A percentile compares a stretch with the other conserved stretches of the same genome.
phyloP scores from a whole-genome alignment of 1,284 basidiomycete species.

The Ustilago vetiveriae region DNA sequence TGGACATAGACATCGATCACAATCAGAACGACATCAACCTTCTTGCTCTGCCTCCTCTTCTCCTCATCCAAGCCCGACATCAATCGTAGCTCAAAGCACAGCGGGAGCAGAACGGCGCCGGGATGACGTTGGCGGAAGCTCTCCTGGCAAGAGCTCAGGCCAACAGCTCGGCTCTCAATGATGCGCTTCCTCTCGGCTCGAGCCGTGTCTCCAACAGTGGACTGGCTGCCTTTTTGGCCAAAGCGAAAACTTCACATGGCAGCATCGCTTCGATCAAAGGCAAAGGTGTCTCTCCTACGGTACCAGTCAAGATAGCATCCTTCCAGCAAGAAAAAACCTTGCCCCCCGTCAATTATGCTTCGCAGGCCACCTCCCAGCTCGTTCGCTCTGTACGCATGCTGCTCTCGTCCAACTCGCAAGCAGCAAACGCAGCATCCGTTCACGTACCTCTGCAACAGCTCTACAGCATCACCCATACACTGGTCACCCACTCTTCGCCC shows the following conservation, averaged over 20 bases:
- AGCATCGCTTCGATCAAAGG: too few species aligned
- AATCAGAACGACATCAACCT: too few species aligned
- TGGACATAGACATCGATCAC: too few species aligned
- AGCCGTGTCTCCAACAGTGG: slow-evolving; percentile 15
- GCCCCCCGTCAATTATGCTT: slow-evolving; percentile 30
- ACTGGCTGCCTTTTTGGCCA: slow-evolving; percentile 40
- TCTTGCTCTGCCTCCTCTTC: too few species aligned
- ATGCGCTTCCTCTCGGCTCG: neutral
- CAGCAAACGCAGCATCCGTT: neutral
- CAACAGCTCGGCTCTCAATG: slow-evolving; percentile 6
- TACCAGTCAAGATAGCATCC: slow-evolving; percentile 14
- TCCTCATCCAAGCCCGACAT: too few species aligned
- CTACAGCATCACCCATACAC: slow-evolving; percentile 31
- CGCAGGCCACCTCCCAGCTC: slow-evolving; percentile 25
- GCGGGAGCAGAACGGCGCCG: neutral
- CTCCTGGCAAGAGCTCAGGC: slow-evolving; percentile 26
- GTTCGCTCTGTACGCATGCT: slow-evolving; percentile 38
- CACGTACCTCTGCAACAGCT: slow-evolving; percentile 33
- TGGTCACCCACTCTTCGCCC: slow-evolving; percentile 15
- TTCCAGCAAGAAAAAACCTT: slow-evolving; percentile 17
- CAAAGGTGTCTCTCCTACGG: neutral
- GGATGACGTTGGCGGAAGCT: slow-evolving; percentile 36
- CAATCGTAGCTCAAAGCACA: too few species aligned
- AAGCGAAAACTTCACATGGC: slow-evolving; percentile 1
- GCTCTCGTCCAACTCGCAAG: slow-evolving; percentile 13